phyloP scores from a whole-genome alignment of 257 asterid genomes.

The Capsicum pubescens region DNA sequence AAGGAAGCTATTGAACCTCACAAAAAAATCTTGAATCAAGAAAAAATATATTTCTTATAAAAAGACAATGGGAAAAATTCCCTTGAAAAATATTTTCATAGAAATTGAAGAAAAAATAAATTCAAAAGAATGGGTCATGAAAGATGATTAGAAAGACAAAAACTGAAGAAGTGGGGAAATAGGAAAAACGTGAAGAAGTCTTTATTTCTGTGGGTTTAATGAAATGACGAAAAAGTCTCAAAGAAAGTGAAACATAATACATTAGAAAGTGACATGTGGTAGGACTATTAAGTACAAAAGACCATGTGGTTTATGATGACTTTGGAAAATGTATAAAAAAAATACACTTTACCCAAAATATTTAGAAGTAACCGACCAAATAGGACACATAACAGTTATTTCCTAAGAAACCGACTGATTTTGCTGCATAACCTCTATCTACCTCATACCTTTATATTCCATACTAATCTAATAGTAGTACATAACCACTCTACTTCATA shows the following conservation, averaged over 20 bases:
- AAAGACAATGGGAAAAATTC: not conserved
- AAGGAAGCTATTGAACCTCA: slow-evolving; percentile 19
- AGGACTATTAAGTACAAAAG: too few species aligned
- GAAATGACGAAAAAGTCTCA: slow-evolving; percentile 49
- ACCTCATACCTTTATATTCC: too few species aligned
- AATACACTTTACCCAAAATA: slow-evolving; percentile 28
- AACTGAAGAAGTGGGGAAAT: not conserved
- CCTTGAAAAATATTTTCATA: not conserved
- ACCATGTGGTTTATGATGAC: slow-evolving; percentile 55
- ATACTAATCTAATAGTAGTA: too few species aligned
- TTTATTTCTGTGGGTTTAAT: not conserved
- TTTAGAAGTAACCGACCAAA: not conserved
- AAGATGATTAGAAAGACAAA: not conserved
- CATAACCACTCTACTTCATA: too few species aligned
- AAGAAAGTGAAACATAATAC: slow-evolving; percentile 40
- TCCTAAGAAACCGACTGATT: not conserved
- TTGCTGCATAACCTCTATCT: slow-evolving; percentile 12
- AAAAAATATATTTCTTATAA: not conserved
- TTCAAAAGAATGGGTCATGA: not conserved
- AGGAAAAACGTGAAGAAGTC: not conserved
- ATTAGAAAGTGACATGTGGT: slow-evolving; percentile 51
- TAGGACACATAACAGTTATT: slow-evolving; percentile 10
- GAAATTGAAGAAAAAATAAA: not conserved
- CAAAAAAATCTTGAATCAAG: not conserved
- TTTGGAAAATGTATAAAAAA: slow-evolving; percentile 32